Evolutionary conservation across 371 early-diverging fungal species (phyloP).

Genomic region (Lichtheimia corymbifera): DNA sequence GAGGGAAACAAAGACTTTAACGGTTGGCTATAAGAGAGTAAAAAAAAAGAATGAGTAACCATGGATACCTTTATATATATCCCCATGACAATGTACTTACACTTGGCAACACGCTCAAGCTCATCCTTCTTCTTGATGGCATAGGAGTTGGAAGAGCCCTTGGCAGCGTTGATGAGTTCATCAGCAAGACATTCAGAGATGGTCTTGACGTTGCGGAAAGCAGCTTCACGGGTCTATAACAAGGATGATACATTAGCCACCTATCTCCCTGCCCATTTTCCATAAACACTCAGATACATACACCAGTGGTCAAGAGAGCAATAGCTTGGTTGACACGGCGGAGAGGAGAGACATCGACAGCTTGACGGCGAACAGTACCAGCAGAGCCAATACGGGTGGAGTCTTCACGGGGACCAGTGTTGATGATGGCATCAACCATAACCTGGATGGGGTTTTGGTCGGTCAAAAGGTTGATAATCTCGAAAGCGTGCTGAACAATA

Average conservation of each 20-base stretch:
- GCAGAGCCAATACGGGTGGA: slow-evolving; percentile 99
- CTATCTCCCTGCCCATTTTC: too few species aligned
- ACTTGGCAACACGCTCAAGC: slow-evolving; percentile 81
- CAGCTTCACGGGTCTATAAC: slow-evolving; percentile 30
- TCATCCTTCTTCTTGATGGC: slow-evolving; percentile 99
- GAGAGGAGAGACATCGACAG: slow-evolving; percentile 99
- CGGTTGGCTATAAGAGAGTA: slow-evolving; percentile 10
- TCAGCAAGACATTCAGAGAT: slow-evolving; percentile 99
- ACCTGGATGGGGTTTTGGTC: slow-evolving; percentile 99
- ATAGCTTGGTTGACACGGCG: slow-evolving; percentile 99
- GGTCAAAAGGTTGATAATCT: slow-evolving; percentile 98
- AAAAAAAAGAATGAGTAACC: not conserved
- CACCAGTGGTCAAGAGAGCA: slow-evolving; percentile 95
- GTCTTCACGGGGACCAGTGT: slow-evolving; percentile 99
- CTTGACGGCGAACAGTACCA: slow-evolving; percentile 99
- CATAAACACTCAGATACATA: slow-evolving; percentile 24
- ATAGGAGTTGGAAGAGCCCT: slow-evolving; percentile 98
- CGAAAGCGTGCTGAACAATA: slow-evolving; percentile 99
- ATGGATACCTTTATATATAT: not conserved
- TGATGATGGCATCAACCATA: slow-evolving; percentile 99
- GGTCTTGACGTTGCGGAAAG: slow-evolving; percentile 78
- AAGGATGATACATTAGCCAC: not conserved
- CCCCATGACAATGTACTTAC: slow-evolving; percentile 20
- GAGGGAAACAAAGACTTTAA: not conserved
- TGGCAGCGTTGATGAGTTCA: slow-evolving; percentile 99